Conservation (phyloP, 352 stramenopile species). For the Phytophthora pluvialis region DNA sequence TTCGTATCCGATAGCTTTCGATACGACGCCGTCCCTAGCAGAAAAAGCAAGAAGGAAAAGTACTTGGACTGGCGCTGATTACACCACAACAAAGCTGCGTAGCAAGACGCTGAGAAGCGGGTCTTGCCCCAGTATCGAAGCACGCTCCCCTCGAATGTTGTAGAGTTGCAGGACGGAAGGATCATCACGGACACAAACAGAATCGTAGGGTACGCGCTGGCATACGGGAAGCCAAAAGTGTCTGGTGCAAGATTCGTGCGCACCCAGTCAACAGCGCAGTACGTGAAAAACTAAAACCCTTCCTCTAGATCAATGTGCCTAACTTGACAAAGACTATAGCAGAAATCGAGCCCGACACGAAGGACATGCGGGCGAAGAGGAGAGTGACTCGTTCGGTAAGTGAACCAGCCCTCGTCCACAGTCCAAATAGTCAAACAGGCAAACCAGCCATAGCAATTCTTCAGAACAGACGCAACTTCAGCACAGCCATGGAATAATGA, state of each 20-base stretch:
- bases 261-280: slow-evolving; percentile 39
- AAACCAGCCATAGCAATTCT: slow-evolving; percentile 22
- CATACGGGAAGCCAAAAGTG: slow-evolving; percentile 27
- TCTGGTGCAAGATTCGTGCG: slow-evolving; percentile 21
- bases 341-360: slow-evolving; percentile 43
- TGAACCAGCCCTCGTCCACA: slow-evolving; percentile 22
- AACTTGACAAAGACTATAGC: slow-evolving; percentile 39
- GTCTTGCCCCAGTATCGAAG: slow-evolving; percentile 48
- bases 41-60: slow-evolving; percentile 38
- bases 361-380: slow-evolving; percentile 38
- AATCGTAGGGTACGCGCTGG: slow-evolving; percentile 31
- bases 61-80: slow-evolving; percentile 30
- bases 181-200: slow-evolving; percentile 50
- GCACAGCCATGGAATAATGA: slow-evolving; percentile 39
- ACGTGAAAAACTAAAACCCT: slow-evolving; percentile 23
- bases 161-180: slow-evolving; percentile 28
- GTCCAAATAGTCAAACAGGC: slow-evolving; percentile 18
- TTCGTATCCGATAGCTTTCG: neutral
- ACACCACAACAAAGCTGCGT: slow-evolving; percentile 41
- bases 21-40: slow-evolving; percentile 38
- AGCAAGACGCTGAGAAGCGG: slow-evolving; percentile 51
- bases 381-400: slow-evolving; percentile 29
- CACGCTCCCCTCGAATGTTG: slow-evolving; percentile 45
- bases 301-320: slow-evolving; percentile 18
- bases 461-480: slow-evolving; percentile 30